These are phyloP conservation scores for Extremus antarcticus DNA, from an alignment of 495 filamentous ascomycete species.

Conservation along the genomic window DNA sequence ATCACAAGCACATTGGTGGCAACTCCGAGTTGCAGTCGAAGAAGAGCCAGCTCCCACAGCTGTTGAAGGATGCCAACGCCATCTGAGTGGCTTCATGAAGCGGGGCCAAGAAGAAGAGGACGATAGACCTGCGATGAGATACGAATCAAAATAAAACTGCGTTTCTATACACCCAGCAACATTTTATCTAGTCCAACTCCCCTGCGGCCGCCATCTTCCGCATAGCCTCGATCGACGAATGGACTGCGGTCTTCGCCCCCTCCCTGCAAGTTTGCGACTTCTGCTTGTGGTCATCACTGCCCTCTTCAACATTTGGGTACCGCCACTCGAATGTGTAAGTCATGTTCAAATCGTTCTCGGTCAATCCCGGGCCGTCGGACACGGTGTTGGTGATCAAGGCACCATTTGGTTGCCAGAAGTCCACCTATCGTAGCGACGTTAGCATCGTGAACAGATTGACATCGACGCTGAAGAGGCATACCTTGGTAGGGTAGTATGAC, in stretches of 20 bases:
- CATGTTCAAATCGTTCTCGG: slow-evolving; percentile 36
- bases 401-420: slow-evolving; percentile 26
- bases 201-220: slow-evolving; percentile 22
- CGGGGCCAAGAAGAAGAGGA: no score
- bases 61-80: slow-evolving; percentile 60
- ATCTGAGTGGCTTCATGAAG: no score
- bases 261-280: slow-evolving; percentile 21
- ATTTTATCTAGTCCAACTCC: slow-evolving; percentile 10
- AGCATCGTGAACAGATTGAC: not conserved
- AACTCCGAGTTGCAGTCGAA: slow-evolving; percentile 82
- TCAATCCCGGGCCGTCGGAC: slow-evolving; percentile 34
- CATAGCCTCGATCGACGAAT: slow-evolving; percentile 18
- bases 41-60: slow-evolving; percentile 42
- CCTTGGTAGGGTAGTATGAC: slow-evolving; percentile 22
- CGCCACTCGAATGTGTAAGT: slow-evolving; percentile 48
- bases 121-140: no score
- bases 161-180: not conserved
- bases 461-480: slow-evolving; percentile 1
- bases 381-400: slow-evolving; percentile 39
- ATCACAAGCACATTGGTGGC: slow-evolving; percentile 81
- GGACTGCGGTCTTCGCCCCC: slow-evolving; percentile 22
- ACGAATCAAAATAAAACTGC: no score
- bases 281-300: slow-evolving; percentile 21
- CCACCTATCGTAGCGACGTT: slow-evolving; percentile 18
- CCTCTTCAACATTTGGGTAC: slow-evolving; percentile 31